These are phyloP conservation scores for Piromyces sp. DNA, from an alignment of 192 early-diverging fungal species.

Conservation along the genomic window DNA sequence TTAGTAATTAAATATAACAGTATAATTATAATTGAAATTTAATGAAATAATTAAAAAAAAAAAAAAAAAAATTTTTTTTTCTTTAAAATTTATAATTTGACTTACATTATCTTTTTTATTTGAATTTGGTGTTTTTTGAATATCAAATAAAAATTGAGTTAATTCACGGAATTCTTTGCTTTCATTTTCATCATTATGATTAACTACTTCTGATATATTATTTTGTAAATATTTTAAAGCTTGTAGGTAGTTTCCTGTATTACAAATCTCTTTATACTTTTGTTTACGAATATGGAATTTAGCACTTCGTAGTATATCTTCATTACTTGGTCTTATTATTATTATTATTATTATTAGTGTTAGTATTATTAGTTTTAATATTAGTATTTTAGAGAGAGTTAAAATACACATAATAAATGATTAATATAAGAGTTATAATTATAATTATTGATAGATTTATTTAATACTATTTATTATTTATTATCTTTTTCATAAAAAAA, in stretches of 20 bases:
- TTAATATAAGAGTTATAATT: no score
- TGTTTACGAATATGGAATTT: slow-evolving; percentile 64
- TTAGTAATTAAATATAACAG: no score
- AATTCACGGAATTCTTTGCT: slow-evolving; percentile 24
- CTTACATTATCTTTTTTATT: background rate
- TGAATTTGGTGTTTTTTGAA: background rate
- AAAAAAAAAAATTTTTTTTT: background rate
- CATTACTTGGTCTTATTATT: slow-evolving; percentile 28
- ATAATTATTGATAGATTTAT: no score
- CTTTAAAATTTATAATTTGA: background rate
- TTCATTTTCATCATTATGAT: slow-evolving; percentile 28
- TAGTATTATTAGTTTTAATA: background rate
- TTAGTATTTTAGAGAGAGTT: no score
- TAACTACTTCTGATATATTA: slow-evolving; percentile 49
- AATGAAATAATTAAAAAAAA: no score
- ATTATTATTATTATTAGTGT: no score
- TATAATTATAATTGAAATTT: no score
- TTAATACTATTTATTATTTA: no score
- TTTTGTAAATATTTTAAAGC: slow-evolving; percentile 68
- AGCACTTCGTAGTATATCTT: slow-evolving; percentile 51
- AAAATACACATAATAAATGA: no score
- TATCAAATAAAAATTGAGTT: slow-evolving; percentile 16
- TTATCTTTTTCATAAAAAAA: no score
- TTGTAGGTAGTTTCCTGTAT: slow-evolving; percentile 7
- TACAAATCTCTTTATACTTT: slow-evolving; percentile 65